Evolutionary conservation across 2,329 filamentous ascomycete species (phyloP), one percentile per base, ranked within the genome.

Genomic region (Verticillium dahliae): DNA sequence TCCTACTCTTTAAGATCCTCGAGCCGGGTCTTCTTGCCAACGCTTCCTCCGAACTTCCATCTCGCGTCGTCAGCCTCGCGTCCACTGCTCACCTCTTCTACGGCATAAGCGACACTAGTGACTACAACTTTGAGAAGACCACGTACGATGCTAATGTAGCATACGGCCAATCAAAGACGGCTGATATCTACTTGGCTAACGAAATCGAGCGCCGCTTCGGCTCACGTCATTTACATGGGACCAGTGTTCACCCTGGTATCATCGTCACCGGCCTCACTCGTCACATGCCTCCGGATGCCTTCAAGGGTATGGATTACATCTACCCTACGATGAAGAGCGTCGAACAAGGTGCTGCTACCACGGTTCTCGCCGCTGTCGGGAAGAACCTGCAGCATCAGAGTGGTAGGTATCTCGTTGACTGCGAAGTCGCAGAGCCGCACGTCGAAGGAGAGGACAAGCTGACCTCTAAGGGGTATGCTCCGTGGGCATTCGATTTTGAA

Each of bases 181-280:
- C 74, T 6, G 74, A 73, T 52, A 74, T 74, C 27, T 80, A 75
- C 64, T 77, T 80, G 59, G 77, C 81, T 3, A 82, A 79, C 63
- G 75, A 82, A 61, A 74, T 85, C 34, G 81, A 84, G 35, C 74
- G 81, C 1, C 74, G 74, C 0, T 83, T 81, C 62, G 78, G 76
- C 2, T 27, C 68, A 0, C 66, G 70, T 3, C 76, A 78, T 7
- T 63, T 85, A 0, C 84, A 81, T 64, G 79, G 62, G 33, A 65
- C 64, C 4, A 18, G 33, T 6, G 22, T 58, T 9, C 7, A 35
- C 13, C 55, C 15, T n/a, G 57, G 60, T 58, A 58, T 60, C 54
- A 14, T 27, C 3, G 38, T 14, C 4, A 52, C 33, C 15, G 15
- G 10, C 27, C 27, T 27, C 27, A 27, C 27, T 27, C 27, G 2